These are phyloP conservation scores for Aquilaria agallochum DNA, from an alignment of 441 rosid species.

Conservation along the genomic window DNA sequence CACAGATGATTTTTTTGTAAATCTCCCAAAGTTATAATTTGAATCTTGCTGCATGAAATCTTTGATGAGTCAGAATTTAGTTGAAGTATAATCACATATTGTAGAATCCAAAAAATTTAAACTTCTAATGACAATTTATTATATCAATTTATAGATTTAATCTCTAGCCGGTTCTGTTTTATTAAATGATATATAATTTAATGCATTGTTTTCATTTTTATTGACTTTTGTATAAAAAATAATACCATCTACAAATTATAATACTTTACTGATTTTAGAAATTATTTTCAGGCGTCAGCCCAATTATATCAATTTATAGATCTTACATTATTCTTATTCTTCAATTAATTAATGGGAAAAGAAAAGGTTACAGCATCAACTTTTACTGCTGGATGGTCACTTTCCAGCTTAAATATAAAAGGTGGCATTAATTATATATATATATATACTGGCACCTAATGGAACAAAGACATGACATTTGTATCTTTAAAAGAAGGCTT, in stretches of 20 bases:
- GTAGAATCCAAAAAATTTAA: no score
- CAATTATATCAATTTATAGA: background rate
- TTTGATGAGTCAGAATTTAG: no score
- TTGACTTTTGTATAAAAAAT: no score
- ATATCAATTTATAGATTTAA: no score
- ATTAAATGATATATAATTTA: no score
- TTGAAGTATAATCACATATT: no score
- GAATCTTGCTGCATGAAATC: no score
- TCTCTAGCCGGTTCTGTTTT: no score
- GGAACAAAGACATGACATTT: conserved; percentile 4
- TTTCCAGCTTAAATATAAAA: background rate
- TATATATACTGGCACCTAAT: conserved; percentile 11
- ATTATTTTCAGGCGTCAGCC: background rate
- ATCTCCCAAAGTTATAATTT: no score
- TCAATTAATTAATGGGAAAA: background rate
- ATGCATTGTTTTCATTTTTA: no score
- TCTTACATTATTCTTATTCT: background rate
- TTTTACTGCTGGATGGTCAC: background rate
- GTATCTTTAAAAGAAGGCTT: background rate
- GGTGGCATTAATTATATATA: background rate
- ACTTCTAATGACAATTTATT: no score
- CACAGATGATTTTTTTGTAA: no score
- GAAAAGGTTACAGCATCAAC: background rate
- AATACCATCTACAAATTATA: background rate
- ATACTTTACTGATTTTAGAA: background rate